Evolutionary conservation across 805 yeast genomes (phyloP).

Genomic region (Starmerella floris): DNA sequence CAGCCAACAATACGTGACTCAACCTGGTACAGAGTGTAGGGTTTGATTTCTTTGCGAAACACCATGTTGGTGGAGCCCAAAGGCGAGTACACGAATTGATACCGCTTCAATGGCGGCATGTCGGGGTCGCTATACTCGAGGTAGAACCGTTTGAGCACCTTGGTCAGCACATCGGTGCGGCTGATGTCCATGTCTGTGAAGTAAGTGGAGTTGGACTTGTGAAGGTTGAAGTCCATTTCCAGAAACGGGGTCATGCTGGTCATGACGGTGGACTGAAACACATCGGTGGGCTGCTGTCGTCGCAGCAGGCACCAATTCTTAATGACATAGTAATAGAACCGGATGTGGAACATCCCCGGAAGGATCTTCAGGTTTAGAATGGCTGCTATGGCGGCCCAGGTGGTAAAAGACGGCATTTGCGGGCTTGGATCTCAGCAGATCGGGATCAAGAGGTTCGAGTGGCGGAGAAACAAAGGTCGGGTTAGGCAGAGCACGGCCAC

Average conservation of each 20-base stretch:
- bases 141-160: constrained; percentile 45
- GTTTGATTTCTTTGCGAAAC: constrained; percentile 60
- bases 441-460: no score
- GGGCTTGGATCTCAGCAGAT: no score
- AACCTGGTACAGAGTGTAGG: constrained; percentile 47
- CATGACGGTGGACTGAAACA: constrained; percentile 12
- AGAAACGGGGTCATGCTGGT: constrained; percentile 52
- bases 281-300: constrained; percentile 3
- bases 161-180: constrained; percentile 48
- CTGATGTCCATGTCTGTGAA: constrained; percentile 69
- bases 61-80: constrained; percentile 57
- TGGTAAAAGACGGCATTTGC: constrained; percentile 4
- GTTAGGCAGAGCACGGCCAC: no score
- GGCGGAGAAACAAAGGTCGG: no score
- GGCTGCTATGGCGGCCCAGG: constrained; percentile 15
- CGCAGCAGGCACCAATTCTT: constrained; percentile 31
- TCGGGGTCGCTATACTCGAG: constrained; percentile 30
- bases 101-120: constrained; percentile 21
- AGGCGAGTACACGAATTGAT: constrained; percentile 50
- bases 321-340: constrained; percentile 43
- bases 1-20: constrained; percentile 56
- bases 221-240: constrained; percentile 77
- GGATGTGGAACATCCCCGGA: constrained; percentile 51
- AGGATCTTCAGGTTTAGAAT: constrained; percentile 45
- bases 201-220: constrained; percentile 79